These are phyloP conservation scores for Penium margaritaceum DNA, from an alignment of 139 green algal species.

Conservation along the genomic window DNA sequence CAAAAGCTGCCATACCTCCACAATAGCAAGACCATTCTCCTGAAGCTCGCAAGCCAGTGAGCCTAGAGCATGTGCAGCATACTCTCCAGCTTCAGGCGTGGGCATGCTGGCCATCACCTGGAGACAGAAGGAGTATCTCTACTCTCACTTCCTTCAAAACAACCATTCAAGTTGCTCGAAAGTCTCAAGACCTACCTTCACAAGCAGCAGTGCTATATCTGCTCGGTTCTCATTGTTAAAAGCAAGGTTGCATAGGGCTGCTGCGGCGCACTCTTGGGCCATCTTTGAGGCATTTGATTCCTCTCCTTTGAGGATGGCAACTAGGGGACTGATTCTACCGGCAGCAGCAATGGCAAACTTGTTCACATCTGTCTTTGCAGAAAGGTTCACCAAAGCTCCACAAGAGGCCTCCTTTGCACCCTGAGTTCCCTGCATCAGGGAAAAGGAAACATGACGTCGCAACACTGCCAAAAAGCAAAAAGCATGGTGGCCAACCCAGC, in stretches of 20 bases:
- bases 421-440: conserved; percentile 16
- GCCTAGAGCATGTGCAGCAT: not conserved
- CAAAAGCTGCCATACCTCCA: conserved; percentile 1
- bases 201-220: conserved; percentile 18
- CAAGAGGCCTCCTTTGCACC: conserved; percentile 13
- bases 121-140: not conserved
- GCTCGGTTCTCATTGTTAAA: conserved; percentile 25
- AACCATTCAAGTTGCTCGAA: no score
- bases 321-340: conserved; percentile 3
- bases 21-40: not conserved
- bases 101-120: not conserved
- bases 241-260: conserved; percentile 27
- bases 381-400: conserved; percentile 27
- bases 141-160: not conserved
- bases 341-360: conserved; percentile 30
- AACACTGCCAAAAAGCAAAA: no score
- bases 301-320: conserved; percentile 14
- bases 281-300: conserved; percentile 5
- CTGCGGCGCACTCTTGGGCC: conserved; percentile 3
- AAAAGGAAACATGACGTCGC: no score
- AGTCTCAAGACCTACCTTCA: no score
- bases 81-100: conserved; percentile 6
- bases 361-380: conserved; percentile 31
- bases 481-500: no score
- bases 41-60: not conserved